Evolutionary conservation across 257 asterid species (phyloP).

Genomic region (Ilex asprella): DNA sequence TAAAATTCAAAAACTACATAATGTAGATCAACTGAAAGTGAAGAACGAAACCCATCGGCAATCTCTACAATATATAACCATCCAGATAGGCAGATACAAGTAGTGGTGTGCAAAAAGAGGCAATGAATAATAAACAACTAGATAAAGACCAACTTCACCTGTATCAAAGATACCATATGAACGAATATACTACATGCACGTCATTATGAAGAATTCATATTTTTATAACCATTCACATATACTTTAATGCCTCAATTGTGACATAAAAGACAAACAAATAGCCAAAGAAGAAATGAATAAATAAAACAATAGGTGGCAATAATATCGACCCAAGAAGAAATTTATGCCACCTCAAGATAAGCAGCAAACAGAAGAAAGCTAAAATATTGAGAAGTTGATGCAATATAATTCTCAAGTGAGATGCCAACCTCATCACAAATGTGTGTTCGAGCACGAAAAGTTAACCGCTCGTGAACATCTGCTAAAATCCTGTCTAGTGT

Average conservation of each 20-base stretch:
- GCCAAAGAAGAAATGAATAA: no score
- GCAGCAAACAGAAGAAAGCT: background rate
- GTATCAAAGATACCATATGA: background rate
- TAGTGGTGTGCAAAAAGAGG: no score
- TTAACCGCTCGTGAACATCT: conserved; percentile 91
- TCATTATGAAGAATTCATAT: background rate
- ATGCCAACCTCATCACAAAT: conserved; percentile 84
- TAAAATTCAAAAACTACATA: no score
- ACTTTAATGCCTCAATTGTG: no score
- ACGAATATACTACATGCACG: background rate
- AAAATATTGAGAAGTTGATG: background rate
- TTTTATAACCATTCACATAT: background rate
- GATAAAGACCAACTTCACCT: background rate
- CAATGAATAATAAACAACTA: no score
- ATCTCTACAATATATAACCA: background rate
- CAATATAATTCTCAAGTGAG: background rate
- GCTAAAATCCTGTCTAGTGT: conserved; percentile 90
- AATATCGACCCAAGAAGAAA: background rate
- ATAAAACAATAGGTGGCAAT: no score
- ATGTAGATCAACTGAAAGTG: no score
- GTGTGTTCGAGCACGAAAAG: conserved; percentile 95
- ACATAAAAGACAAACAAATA: no score
- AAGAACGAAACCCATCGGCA: background rate
- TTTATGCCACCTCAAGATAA: background rate
- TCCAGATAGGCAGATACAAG: background rate